Conservation (phyloP, 169 alveolate genomes). For the Eimeria praecox region DNA sequence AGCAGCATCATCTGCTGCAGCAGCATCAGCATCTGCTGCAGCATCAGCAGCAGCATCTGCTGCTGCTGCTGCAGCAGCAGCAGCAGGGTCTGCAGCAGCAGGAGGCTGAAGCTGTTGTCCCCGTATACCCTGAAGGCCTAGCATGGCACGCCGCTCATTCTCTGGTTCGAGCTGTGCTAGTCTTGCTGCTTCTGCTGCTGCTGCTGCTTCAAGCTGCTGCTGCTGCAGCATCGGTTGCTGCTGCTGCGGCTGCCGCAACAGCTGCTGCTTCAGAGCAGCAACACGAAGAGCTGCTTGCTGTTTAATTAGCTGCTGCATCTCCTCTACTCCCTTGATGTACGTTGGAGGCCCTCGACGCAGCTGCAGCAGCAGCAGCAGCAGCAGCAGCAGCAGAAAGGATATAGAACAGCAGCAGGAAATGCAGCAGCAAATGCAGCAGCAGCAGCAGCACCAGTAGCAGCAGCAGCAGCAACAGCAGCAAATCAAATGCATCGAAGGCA, state of each 20-base stretch:
- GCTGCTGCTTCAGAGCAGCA: conserved; percentile 56
- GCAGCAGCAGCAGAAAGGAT: neutral
- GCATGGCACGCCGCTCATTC: neutral
- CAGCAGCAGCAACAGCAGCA: neutral
- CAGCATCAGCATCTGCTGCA: neutral
- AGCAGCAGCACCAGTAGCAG: neutral
- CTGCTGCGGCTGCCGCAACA: conserved; percentile 59
- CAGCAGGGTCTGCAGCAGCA: neutral
- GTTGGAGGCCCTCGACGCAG: neutral
- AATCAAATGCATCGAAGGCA: neutral
- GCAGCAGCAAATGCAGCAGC: neutral
- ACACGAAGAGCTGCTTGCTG: conserved; percentile 65
- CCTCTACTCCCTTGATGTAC: conserved; percentile 1
- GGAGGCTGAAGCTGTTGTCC: conserved; percentile 11
- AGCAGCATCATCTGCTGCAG: neutral
- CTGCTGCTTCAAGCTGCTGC: conserved; percentile 22
- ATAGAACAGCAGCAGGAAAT: neutral
- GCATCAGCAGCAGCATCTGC: neutral
- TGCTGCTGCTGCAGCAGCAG: neutral
- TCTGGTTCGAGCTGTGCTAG: conserved; percentile 53
- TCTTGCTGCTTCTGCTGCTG: conserved; percentile 53
- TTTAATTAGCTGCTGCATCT: conserved; percentile 61
- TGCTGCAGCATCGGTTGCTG: conserved; percentile 15
- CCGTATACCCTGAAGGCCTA: neutral
- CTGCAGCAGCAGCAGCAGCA: neutral